Base-by-base conservation (phyloP, 2,329 filamentous ascomycete species). In the Ceratocystis ficicola region DNA sequence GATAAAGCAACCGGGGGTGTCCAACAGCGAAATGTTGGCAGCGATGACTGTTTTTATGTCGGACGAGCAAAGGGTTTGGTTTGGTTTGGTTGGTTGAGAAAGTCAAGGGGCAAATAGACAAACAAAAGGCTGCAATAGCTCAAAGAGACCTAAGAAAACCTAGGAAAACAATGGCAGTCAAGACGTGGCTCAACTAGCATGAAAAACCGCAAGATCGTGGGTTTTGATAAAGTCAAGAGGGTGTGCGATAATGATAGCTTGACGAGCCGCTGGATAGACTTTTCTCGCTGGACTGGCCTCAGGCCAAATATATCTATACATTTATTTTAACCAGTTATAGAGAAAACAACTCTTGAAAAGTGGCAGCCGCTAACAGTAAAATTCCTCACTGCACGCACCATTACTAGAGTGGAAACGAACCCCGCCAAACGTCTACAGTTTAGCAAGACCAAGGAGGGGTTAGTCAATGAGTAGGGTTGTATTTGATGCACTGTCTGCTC, bases 231-330 rank as follows among this genome's bases (percentile, higher is more conserved):
- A 17, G 28, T 48, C 28, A 52, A 63, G n/a, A 22, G 32, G 60
- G 36, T 59, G 55, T 59, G 25, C 55, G 55, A 59, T 63, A 63
- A 63, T 15, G 44, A 44, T 41, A 44, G 44, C 28, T 22, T n/a
- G 55, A 59, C 30, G 55, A 30, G 55, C 55, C 55, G 55, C 20
- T 48, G 46, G 17, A 63, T 63, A 63, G 62, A 63, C 62, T 63
- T 63, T 63, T 63, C 44, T 36, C 46, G 44, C 5, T 17, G 28
- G 30, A 41, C n/a, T 15, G 62, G 62, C 46, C 62, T 17, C 46
- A 5, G 62, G 62, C 62, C 62, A 63, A 63, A 63, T 50, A 20
- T 63, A 63, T 63, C 22, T 17, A 63, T 28, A 63, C 62, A 36
- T 28, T 41, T 10, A 1, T 41, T 41, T 41, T 41, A 15, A 10